A percentile compares a stretch with the other conserved stretches of the same genome.
Evolutionary conservation across 129 eudicot species (phyloP).

Genomic region (Heracleum sosnowskyi): DNA sequence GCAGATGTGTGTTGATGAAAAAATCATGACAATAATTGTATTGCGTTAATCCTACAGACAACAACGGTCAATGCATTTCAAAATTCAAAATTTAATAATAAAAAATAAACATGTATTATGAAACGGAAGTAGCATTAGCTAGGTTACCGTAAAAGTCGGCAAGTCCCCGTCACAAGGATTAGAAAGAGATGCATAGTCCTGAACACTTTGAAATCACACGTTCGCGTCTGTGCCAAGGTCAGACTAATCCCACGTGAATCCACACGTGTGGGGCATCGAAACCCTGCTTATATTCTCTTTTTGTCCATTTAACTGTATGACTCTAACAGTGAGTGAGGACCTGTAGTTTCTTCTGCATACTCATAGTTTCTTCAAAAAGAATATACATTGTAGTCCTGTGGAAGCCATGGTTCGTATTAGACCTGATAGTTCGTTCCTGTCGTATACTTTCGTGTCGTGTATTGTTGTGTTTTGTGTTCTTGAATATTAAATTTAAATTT

Average conservation of each 20-base stretch:
- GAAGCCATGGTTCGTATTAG: neutral
- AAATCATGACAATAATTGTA: too few species aligned
- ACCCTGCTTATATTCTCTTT: neutral
- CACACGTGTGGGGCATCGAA: conserved; percentile 4
- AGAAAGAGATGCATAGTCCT: neutral
- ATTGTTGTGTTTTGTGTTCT: too few species aligned
- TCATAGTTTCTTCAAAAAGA: neutral
- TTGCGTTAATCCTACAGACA: too few species aligned
- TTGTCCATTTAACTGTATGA: neutral
- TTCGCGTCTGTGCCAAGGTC: neutral
- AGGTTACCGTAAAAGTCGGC: neutral
- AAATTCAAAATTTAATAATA: too few species aligned
- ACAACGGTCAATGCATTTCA: too few species aligned
- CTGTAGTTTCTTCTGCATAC: neutral
- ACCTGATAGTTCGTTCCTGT: too few species aligned
- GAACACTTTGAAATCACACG: neutral
- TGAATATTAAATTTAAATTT: too few species aligned
- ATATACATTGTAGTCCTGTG: too few species aligned
- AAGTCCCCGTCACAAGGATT: neutral
- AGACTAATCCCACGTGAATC: conserved; percentile 6
- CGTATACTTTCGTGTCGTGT: too few species aligned
- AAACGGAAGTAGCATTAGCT: too few species aligned
- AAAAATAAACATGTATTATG: too few species aligned
- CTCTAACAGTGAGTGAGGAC: neutral
- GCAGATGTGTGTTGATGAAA: too few species aligned